Conservation (phyloP, 352 stramenopile genomes). For the Phytopythium sindhum region DNA sequence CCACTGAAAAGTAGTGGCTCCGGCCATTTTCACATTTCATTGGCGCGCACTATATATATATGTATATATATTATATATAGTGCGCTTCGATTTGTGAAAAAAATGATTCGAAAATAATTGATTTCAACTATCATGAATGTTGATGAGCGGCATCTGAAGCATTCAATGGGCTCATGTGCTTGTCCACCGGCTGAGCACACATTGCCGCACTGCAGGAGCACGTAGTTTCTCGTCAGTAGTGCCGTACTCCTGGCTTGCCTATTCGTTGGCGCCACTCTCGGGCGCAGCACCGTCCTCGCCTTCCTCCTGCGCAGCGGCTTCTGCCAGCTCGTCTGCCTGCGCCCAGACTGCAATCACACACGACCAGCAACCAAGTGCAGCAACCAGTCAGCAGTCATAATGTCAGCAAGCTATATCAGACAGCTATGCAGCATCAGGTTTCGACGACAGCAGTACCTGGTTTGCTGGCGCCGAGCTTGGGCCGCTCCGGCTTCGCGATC, state of each 20-base stretch:
- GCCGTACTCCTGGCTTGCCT: neutral
- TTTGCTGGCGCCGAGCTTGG: constrained; percentile 73
- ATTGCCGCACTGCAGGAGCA: neutral
- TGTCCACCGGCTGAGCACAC: too few species aligned
- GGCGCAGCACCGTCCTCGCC: neutral
- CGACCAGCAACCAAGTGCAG: neutral
- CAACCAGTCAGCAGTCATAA: neutral
- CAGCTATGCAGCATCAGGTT: neutral
- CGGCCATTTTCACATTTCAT: too few species aligned
- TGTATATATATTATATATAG: too few species aligned
- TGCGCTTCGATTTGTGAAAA: neutral
- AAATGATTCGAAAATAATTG: too few species aligned
- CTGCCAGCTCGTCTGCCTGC: constrained; percentile 32
- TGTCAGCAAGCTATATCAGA: neutral
- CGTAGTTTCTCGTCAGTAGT: neutral
- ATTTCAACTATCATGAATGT: too few species aligned
- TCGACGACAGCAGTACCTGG: constrained; percentile 39
- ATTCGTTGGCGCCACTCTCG: neutral
- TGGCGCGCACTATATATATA: too few species aligned
- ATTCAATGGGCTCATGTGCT: too few species aligned
- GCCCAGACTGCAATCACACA: constrained; percentile 54
- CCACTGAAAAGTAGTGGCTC: too few species aligned
- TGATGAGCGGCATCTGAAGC: too few species aligned
- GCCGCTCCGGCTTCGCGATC: constrained; percentile 84
- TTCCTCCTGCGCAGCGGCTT: constrained; percentile 13